Conservation (phyloP, 345 rosid genomes). For the Geranium rotundifolium region DNA sequence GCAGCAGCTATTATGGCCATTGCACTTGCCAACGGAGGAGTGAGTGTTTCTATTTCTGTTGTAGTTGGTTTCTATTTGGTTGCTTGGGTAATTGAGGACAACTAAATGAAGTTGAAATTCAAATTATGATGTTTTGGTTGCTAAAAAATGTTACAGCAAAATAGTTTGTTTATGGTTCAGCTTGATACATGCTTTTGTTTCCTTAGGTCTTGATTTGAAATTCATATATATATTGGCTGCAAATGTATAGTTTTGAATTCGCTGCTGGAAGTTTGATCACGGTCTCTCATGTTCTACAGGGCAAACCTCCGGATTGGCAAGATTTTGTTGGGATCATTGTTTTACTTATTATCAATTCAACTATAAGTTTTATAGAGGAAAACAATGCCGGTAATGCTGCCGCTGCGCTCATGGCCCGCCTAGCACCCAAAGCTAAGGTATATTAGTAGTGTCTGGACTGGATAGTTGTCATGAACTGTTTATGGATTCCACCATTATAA, state of each 20-base stretch:
- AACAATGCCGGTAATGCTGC: slow-evolving; percentile 66
- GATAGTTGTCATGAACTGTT: background rate
- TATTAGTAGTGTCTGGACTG: background rate
- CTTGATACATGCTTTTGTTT: background rate
- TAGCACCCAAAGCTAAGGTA: slow-evolving; percentile 57
- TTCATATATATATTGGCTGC: no score
- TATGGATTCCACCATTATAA: background rate
- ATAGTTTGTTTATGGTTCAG: background rate
- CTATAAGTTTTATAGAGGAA: slow-evolving; percentile 61
- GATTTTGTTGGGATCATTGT: slow-evolving; percentile 54
- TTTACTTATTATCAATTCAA: slow-evolving; percentile 47
- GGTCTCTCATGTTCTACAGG: slow-evolving; percentile 17
- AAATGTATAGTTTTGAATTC: no score
- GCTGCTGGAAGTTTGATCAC: no score
- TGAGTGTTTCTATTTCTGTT: slow-evolving; percentile 12
- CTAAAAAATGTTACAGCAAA: no score
- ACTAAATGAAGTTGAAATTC: no score
- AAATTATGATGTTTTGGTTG: slow-evolving; percentile 1
- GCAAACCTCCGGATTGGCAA: slow-evolving; percentile 64
- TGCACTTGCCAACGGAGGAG: slow-evolving; percentile 66
- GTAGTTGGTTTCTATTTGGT: no score
- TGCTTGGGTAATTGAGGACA: no score
- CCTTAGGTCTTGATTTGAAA: no score
- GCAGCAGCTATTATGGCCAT: slow-evolving; percentile 72
- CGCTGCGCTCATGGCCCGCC: slow-evolving; percentile 56